A percentile compares a stretch with the other conserved stretches of the same genome.
phyloP scores from a whole-genome alignment of 148 eudicot species.

The Rhododendron ovatum region DNA sequence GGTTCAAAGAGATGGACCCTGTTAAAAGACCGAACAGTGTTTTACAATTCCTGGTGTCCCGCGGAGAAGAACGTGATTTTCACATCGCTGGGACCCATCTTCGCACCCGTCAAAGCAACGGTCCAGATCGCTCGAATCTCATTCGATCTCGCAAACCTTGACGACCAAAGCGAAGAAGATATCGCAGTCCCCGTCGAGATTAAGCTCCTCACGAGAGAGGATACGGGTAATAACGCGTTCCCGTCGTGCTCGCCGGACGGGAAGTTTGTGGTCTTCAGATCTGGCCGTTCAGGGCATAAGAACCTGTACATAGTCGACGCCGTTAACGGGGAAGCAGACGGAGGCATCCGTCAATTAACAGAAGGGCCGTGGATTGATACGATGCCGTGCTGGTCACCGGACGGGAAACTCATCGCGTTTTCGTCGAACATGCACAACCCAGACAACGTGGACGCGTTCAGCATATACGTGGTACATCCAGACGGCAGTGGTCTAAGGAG shows the following conservation, averaged over 20 bases:
- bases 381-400: constrained; percentile 89
- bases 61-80: constrained; percentile 48
- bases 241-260: constrained; percentile 90
- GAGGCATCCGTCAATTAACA: constrained; percentile 52
- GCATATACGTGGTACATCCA: constrained; percentile 49
- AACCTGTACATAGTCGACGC: constrained; percentile 72
- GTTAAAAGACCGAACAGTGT: constrained; percentile 39
- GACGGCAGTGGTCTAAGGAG: constrained; percentile 55
- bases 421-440: constrained; percentile 77
- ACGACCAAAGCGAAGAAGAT: constrained; percentile 3
- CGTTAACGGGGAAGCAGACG: constrained; percentile 47
- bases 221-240: constrained; percentile 72
- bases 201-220: constrained; percentile 50
- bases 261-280: constrained; percentile 58
- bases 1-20: constrained; percentile 68
- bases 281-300: constrained; percentile 77
- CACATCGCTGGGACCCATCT: constrained; percentile 69
- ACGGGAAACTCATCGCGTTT: constrained; percentile 66
- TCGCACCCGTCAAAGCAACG: constrained; percentile 34
- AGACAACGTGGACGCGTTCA: constrained; percentile 34
- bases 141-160: constrained; percentile 31
- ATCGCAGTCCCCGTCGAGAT: constrained; percentile 21
- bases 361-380: constrained; percentile 82
- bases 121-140: constrained; percentile 67
- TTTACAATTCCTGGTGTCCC: constrained; percentile 59